Evolutionary conservation across 495 filamentous ascomycete genomes (phyloP), one percentile per base, ranked within the genome.

Genomic region (Usnea hakonensis): DNA sequence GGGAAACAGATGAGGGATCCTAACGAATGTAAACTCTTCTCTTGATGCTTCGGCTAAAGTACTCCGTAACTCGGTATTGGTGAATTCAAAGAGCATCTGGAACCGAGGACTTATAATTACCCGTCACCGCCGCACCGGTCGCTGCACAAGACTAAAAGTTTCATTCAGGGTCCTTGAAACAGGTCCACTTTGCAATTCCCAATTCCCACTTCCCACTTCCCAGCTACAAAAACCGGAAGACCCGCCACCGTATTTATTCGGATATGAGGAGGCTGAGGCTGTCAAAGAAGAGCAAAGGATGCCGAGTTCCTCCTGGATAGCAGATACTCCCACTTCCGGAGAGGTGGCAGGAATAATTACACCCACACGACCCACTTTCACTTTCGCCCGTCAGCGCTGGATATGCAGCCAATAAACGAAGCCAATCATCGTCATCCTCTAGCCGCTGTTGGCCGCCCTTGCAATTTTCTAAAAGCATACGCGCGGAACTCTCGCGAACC

Each of bases 361-460:
- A n/a, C n/a, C n/a, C n/a, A n/a, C n/a, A n/a, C n/a, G n/a, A n/a
- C 0, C 46, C 46, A 50, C 11, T 17, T 50, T 50, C 26, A 30
- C 3, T 50, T n/a, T 50, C 11, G 46, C 23, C 46, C 23, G 48
- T 52, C 48, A 52, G 48, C 48, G 48, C 26, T 30, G 48, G 32
- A 32, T 53, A 61, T 61, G 59, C 50, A 44, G 40, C 21, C 37
- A 60, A 32, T 43, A 61, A 61, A 32, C 59, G 59, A 61, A 33
- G 59, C 59, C 59, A 61, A 16, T 53, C 8, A 43, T 16, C 11
- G 26, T 38, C 4, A 26, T 40, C 6, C 37, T 52, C 17, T 61
- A 61, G 53, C 37, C 48, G 59, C 59, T 61, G 28, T 33, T 40
- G 16, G 35, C 28, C 48, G 36, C 52, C 26, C 21, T 40, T 6